Conservation (phyloP, 106 monocot species). For the Acorus calamus region DNA sequence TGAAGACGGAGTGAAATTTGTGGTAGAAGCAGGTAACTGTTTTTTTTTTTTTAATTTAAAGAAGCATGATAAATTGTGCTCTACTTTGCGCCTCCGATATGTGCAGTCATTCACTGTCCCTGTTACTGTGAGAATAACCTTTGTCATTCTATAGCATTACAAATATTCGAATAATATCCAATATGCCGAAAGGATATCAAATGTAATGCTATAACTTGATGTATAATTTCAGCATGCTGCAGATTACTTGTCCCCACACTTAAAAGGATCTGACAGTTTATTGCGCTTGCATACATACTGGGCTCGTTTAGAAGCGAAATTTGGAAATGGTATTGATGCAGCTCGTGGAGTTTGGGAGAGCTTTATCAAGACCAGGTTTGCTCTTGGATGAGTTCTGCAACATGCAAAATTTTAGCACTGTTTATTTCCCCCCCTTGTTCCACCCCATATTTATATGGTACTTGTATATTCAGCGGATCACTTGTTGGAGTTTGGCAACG, state of each 20-base stretch:
- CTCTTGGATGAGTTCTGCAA: background rate
- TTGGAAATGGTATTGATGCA: constrained; percentile 66
- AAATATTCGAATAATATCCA: too few relatives aligned
- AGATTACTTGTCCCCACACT: constrained; percentile 61
- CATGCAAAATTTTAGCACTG: background rate
- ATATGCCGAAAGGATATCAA: too few relatives aligned
- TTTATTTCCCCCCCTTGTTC: background rate
- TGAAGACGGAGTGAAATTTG: too few relatives aligned
- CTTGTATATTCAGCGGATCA: constrained; percentile 44
- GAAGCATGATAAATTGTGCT: too few relatives aligned
- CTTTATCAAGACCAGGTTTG: constrained; percentile 80
- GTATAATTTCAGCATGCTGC: constrained; percentile 56
- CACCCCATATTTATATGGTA: constrained; percentile 5
- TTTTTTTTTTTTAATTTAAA: too few relatives aligned
- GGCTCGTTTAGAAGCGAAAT: constrained; percentile 64
- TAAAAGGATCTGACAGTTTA: constrained; percentile 37
- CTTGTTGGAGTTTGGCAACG: constrained; percentile 63
- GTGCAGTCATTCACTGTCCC: too few relatives aligned
- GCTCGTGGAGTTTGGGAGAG: constrained; percentile 94
- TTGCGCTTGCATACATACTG: constrained; percentile 67
- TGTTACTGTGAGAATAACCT: too few relatives aligned
- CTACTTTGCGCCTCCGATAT: too few relatives aligned
- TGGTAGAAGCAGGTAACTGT: too few relatives aligned
- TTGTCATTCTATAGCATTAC: too few relatives aligned
- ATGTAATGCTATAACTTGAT: background rate